These are phyloP conservation scores for Calonectria ilicicola DNA, from an alignment of 2,329 filamentous ascomycete genomes.

Conservation along the genomic window DNA sequence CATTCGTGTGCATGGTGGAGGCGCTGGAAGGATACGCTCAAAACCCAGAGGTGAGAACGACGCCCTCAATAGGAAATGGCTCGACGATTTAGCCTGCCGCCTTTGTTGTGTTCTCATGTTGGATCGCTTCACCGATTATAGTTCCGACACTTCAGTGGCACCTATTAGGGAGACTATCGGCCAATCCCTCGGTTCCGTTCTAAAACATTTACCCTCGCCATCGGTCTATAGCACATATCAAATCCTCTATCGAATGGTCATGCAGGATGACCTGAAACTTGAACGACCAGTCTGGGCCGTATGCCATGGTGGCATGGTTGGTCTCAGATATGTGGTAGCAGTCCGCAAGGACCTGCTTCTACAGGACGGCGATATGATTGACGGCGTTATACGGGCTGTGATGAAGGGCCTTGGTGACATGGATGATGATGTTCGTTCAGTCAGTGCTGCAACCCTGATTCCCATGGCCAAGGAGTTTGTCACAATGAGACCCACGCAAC, in stretches of 20 bases:
- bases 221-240: slow-evolving; percentile 89
- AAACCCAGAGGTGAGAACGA: slow-evolving; percentile 83
- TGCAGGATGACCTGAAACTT: slow-evolving; percentile 84
- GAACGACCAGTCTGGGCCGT: slow-evolving; percentile 89
- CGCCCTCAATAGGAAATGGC: slow-evolving; percentile 82
- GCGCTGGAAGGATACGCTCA: slow-evolving; percentile 82
- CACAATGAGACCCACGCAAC: slow-evolving; percentile 79
- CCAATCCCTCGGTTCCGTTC: slow-evolving; percentile 88
- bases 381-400: slow-evolving; percentile 90
- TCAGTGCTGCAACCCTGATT: slow-evolving; percentile 96
- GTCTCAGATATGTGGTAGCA: slow-evolving; percentile 92
- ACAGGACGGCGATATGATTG: slow-evolving; percentile 85
- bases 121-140: slow-evolving; percentile 97
- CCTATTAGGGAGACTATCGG: slow-evolving; percentile 96
- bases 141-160: slow-evolving; percentile 95
- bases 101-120: slow-evolving; percentile 97
- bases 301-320: slow-evolving; percentile 98
- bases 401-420: slow-evolving; percentile 93
- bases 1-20: slow-evolving; percentile 88
- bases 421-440: slow-evolving; percentile 96
- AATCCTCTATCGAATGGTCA: slow-evolving; percentile 89
- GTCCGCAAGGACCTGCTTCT: slow-evolving; percentile 93
- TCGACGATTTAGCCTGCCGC: slow-evolving; percentile 94
- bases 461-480: slow-evolving; percentile 97
- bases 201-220: slow-evolving; percentile 83